Evolutionary conservation across 169 alveolate species (phyloP), one percentile per base, ranked within the genome.

Genomic region (Nephromyces sp.): DNA sequence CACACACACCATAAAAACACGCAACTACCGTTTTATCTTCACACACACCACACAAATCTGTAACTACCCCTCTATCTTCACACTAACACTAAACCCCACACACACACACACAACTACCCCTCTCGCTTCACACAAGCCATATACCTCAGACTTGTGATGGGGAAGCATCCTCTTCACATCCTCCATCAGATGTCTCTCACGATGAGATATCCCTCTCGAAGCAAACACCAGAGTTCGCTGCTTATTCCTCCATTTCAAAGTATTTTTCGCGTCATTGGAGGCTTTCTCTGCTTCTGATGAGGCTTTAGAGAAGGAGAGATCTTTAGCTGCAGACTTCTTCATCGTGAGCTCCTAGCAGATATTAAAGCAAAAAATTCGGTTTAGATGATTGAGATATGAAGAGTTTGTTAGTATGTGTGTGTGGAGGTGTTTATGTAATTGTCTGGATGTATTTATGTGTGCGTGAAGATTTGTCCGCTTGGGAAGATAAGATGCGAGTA

Each of bases 81-180:
- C 15, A 15, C 15, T 15, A 15, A 15, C 15, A 15, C 15, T 43
- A 15, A 15, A n/a, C n/a, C n/a, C n/a, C n/a, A n/a, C n/a, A n/a
- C n/a, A n/a, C n/a, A n/a, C n/a, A n/a, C n/a, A n/a, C 57, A 15
- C n/a, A n/a, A n/a, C n/a, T n/a, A n/a, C n/a, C n/a, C n/a, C n/a
- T n/a, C n/a, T n/a, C 57, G 57, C 15, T 43, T 15, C 57, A 43
- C 25, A 43, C 57, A 43, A 43, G 15, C 25, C 57, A 15, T 43
- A 43, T 43, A 85, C 93, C 85, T 95, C 99, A 68, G 95, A 85
- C 78, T 95, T 96, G 79, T 95, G 96, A 86, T 97, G 98, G 24
- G 99, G 99, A 32, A 97, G 84, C 67, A 97, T 86, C 75, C 89
- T 86, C 73, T 92, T 86, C 30, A 97, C 70, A 80, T 97, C 98